Conservation (phyloP, 225 moss, liverwort and hornwort genomes). For the Asterella californica region DNA sequence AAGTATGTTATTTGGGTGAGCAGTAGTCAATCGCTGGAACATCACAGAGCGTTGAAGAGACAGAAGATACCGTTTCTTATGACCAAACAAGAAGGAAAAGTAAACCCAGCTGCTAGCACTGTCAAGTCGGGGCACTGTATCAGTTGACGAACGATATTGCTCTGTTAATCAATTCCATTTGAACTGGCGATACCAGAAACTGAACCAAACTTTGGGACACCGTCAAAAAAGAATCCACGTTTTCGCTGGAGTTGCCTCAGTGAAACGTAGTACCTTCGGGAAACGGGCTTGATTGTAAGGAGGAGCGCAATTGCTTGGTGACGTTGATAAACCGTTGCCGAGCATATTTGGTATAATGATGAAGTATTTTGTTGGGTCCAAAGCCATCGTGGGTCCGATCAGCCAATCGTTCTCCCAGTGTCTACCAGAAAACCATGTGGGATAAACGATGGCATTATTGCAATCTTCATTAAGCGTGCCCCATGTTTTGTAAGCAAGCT, state of each 20-base stretch:
- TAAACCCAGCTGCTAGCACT: not conserved
- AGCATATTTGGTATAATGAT: slow-evolving; percentile 64
- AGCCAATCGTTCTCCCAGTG: slow-evolving; percentile 74
- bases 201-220: not conserved
- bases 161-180: not conserved
- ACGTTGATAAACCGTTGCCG: slow-evolving; percentile 61
- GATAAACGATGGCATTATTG: slow-evolving; percentile 55
- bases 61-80: not conserved
- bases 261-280: slow-evolving; percentile 43
- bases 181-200: not conserved
- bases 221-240: not conserved
- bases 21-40: too few species aligned
- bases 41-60: too few species aligned
- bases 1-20: not conserved
- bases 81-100: not conserved
- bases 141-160: too few species aligned
- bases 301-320: slow-evolving; percentile 56
- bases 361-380: slow-evolving; percentile 59
- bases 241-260: not conserved
- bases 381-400: slow-evolving; percentile 59
- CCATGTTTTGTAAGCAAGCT: slow-evolving; percentile 61
- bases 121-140: not conserved
- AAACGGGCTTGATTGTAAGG: slow-evolving; percentile 70
- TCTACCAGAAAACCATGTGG: slow-evolving; percentile 52
- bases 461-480: slow-evolving; percentile 57